Evolutionary conservation across 805 yeast species (phyloP), one percentile per base, ranked within the genome.

Genomic region (Zygosaccharomyces pseudorouxii): DNA sequence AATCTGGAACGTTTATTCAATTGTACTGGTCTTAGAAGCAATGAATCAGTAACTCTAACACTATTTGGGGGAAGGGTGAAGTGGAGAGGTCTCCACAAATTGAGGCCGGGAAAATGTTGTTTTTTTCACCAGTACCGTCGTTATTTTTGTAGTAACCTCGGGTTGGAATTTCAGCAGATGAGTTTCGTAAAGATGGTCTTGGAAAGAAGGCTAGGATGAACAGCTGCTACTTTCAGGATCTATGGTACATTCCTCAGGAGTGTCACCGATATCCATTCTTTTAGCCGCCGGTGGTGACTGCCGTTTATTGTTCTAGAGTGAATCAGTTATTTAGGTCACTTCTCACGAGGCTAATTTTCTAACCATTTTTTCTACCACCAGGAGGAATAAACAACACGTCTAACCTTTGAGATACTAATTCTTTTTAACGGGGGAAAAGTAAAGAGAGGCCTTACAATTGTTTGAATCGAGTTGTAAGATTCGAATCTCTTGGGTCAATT

Each of bases 381-480:
- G 44, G 33, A 41, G 44, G 27, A 41, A 41, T 41, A 41, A 41
- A 41, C 44, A 41, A 41, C 44, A 41, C 44, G 44, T 41, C 44
- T 41, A 29, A 41, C 22, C 37, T 29, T 29, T 20, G 7, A 29
- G 22, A 38, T 16, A 16, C 18, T 9, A 16, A 16, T 11, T 39
- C 25, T 18, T 16, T 29, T 11, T 11, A 19, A 41, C 25, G 7
- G 23, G 20, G 27, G 27, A 29, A 41, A 27, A 11, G 14, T 12
- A 12, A 16, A 29, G 9, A 18, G 36, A 18, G 30, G 19, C 37
- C 14, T 18, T n/a, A 19, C 12, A 29, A 41, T 33, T n/a, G 36
- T 23, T 41, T 33, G 18, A 33, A 14, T 41, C 33, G 33, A 19
- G 19, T 25, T 41, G 37, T 33, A 12, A 33, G 37, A 18, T 33